Evolutionary conservation across 345 rosid genomes (phyloP).

Genomic region (Populus tremula): DNA sequence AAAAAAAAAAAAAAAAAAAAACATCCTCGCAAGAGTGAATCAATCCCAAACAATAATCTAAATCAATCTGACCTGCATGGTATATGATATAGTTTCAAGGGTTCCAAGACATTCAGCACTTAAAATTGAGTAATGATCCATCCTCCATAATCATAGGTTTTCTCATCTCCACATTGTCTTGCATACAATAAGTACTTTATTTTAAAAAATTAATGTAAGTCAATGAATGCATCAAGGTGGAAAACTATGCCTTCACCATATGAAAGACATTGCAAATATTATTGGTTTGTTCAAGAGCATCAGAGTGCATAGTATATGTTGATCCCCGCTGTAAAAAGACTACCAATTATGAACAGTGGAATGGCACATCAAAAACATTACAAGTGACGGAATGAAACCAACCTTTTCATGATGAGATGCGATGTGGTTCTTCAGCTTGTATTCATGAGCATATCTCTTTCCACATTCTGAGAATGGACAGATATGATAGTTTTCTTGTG

Average conservation of each 20-base stretch:
- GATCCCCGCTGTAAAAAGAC: background rate
- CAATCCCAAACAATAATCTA: background rate
- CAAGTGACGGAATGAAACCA: constrained; percentile 7
- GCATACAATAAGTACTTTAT: background rate
- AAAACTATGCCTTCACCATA: background rate
- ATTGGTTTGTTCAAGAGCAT: background rate
- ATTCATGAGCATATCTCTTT: constrained; percentile 98
- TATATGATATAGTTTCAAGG: background rate
- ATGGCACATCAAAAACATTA: background rate
- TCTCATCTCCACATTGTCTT: background rate
- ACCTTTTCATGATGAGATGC: constrained; percentile 86
- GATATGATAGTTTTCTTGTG: constrained; percentile 94
- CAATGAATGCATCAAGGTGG: background rate
- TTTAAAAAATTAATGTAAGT: background rate
- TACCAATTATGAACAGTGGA: background rate
- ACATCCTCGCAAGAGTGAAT: background rate
- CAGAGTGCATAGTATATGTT: background rate
- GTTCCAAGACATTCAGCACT: background rate
- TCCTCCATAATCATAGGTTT: background rate
- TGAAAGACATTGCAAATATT: background rate
- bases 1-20: background rate
- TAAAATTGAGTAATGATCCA: background rate
- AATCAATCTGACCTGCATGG: background rate
- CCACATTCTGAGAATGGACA: constrained; percentile 91
- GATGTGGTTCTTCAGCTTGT: constrained; percentile 90